A percentile compares a stretch with the other conserved stretches of the same genome.
phyloP scores from a whole-genome alignment of 345 rosid genomes.

The Mangifera indica region DNA sequence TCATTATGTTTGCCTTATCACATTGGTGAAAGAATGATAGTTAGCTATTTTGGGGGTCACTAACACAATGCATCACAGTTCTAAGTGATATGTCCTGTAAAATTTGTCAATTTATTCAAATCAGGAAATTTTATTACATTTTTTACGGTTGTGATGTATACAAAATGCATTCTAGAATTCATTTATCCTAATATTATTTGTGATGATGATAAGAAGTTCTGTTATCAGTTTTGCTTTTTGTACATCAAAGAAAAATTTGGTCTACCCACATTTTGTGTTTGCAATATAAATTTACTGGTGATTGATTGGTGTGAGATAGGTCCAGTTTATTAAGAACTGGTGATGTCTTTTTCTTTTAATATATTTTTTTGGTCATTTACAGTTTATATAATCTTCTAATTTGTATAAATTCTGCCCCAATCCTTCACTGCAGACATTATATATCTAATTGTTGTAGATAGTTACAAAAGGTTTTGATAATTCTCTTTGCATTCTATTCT shows the following conservation, averaged over 20 bases:
- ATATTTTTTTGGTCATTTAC: too few relatives aligned
- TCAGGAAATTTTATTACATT: background rate
- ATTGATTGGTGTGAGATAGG: too few relatives aligned
- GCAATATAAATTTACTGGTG: background rate
- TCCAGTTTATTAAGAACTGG: background rate
- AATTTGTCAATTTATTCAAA: background rate
- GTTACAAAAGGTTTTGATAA: background rate
- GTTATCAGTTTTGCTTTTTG: background rate
- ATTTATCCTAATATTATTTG: background rate
- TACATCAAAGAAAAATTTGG: background rate
- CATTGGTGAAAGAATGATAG: background rate
- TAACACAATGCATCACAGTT: background rate
- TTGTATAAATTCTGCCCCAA: background rate
- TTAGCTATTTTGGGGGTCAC: background rate
- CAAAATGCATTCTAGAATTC: background rate
- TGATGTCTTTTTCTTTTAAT: background rate
- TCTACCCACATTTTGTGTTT: background rate
- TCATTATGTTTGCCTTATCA: background rate
- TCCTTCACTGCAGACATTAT: background rate
- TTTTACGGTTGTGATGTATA: background rate
- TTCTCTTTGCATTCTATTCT: constrained; percentile 1
- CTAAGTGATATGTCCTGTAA: background rate
- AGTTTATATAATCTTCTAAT: background rate
- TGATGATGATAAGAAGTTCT: background rate
- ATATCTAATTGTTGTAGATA: background rate